Conservation (phyloP, 2,329 filamentous ascomycete genomes). For the Fusarium sp. region DNA sequence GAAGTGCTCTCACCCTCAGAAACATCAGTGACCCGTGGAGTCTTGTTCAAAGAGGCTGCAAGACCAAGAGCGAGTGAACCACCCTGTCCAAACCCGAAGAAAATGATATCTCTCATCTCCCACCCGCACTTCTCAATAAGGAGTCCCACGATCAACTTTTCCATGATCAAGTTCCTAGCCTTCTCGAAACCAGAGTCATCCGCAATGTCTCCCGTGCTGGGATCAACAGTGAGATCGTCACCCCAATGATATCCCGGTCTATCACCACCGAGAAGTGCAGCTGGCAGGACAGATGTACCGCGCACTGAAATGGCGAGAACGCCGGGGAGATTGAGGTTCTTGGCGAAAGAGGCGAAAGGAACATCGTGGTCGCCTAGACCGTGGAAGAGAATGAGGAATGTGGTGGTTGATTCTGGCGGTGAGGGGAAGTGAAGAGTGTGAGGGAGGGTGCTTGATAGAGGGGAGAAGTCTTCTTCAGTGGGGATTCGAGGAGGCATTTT, state of each 20-base stretch:
- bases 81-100: slow-evolving; percentile 75
- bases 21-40: slow-evolving; percentile 49
- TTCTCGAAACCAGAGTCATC: slow-evolving; percentile 69
- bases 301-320: slow-evolving; percentile 79
- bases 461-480: slow-evolving; percentile 58
- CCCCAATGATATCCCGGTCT: slow-evolving; percentile 68
- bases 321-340: slow-evolving; percentile 76
- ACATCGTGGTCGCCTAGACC: slow-evolving; percentile 80
- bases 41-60: slow-evolving; percentile 55
- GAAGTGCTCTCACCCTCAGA: slow-evolving; percentile 26
- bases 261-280: slow-evolving; percentile 62
- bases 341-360: slow-evolving; percentile 75
- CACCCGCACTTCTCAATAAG: slow-evolving; percentile 68
- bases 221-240: slow-evolving; percentile 68
- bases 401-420: slow-evolving; percentile 70
- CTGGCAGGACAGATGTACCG: slow-evolving; percentile 74
- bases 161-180: slow-evolving; percentile 57
- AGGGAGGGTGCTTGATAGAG: slow-evolving; percentile 46
- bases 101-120: slow-evolving; percentile 65
- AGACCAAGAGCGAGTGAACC: slow-evolving; percentile 69
- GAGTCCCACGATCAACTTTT: slow-evolving; percentile 60
- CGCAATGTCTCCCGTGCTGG: slow-evolving; percentile 62
- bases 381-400: slow-evolving; percentile 84
- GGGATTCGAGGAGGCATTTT: slow-evolving; percentile 61
- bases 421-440: slow-evolving; percentile 60